Evolutionary conservation across 2,329 filamentous ascomycete genomes (phyloP).

Genomic region (Fusarium sp.): DNA sequence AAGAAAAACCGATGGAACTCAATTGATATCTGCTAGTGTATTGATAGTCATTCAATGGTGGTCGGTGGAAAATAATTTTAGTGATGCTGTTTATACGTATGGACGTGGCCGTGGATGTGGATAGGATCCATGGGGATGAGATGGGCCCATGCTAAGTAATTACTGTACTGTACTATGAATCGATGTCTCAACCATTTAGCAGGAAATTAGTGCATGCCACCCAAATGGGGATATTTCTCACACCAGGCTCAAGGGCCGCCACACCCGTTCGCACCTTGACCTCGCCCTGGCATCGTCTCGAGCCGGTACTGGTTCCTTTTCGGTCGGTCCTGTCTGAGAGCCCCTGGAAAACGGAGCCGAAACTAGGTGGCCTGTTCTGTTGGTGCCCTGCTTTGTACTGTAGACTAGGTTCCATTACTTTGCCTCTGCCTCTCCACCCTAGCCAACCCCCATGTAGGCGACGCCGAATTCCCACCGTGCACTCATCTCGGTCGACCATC

Average conservation of each 20-base stretch:
- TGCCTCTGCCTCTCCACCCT: conserved; percentile 7
- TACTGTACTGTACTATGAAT: not conserved
- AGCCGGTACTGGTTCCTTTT: conserved; percentile 35
- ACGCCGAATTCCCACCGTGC: conserved; percentile 44
- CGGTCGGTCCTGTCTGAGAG: conserved; percentile 33
- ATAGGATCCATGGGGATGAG: too few species aligned
- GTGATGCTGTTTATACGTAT: not conserved
- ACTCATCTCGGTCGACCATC: conserved; percentile 48
- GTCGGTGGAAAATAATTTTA: conserved; percentile 10
- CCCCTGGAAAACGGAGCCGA: conserved; percentile 36
- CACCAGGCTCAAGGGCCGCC: conserved; percentile 24
- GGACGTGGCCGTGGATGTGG: too few species aligned
- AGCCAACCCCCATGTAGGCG: conserved; percentile 32
- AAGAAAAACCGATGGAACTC: conserved; percentile 10
- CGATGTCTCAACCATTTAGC: conserved; percentile 38
- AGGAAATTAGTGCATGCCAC: conserved; percentile 36
- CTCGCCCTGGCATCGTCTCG: conserved; percentile 29
- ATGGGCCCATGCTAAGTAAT: too few species aligned
- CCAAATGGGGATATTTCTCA: conserved; percentile 30
- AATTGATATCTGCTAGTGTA: conserved; percentile 23
- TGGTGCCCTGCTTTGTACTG: conserved; percentile 33
- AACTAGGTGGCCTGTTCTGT: conserved; percentile 35
- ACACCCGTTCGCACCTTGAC: conserved; percentile 31
- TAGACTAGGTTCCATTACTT: conserved; percentile 5
- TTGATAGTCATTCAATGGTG: conserved; percentile 15